Percentiles rank a stretch among this genome's conserved stretches.
Evolutionary conservation across 2,329 filamentous ascomycete genomes (phyloP).

Genomic region (Biscogniauxia mediterranea): DNA sequence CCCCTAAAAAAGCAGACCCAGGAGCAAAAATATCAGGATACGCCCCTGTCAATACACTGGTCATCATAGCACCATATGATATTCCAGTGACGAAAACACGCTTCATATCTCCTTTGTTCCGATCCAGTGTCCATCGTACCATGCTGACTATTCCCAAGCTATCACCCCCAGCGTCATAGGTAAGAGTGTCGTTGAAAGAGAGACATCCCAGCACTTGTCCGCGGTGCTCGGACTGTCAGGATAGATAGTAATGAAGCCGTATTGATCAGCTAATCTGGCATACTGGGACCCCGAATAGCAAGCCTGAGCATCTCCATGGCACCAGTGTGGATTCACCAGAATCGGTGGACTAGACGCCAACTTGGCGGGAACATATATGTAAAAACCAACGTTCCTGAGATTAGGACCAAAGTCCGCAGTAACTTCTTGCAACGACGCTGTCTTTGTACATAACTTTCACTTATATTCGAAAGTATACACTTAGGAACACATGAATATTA

Average conservation of each 20-base stretch:
- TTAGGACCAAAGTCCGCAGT: conserved; percentile 41
- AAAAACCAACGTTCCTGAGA: conserved; percentile 51
- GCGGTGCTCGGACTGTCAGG: conserved; percentile 34
- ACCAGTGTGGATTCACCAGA: conserved; percentile 57
- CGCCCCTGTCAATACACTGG: conserved; percentile 41
- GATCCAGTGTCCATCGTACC: conserved; percentile 34
- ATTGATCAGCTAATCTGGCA: conserved; percentile 48
- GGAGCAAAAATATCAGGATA: conserved; percentile 49
- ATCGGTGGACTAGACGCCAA: conserved; percentile 46
- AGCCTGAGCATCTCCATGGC: conserved; percentile 50
- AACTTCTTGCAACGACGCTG: conserved; percentile 30
- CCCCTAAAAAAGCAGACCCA: conserved; percentile 44
- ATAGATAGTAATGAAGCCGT: conserved; percentile 39
- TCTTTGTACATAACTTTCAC: no score
- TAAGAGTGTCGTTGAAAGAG: conserved; percentile 38
- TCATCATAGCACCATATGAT: conserved; percentile 36
- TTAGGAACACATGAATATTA: no score
- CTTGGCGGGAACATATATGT: conserved; percentile 47
- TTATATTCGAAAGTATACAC: no score
- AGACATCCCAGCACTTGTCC: conserved; percentile 59
- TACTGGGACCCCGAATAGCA: conserved; percentile 52
- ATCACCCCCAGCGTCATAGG: conserved; percentile 37
- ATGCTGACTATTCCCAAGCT: conserved; percentile 40
- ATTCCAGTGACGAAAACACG: conserved; percentile 34
- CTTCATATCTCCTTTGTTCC: conserved; percentile 33